Conservation (phyloP, 106 monocot species). For the Dactylorhiza incarnata region DNA sequence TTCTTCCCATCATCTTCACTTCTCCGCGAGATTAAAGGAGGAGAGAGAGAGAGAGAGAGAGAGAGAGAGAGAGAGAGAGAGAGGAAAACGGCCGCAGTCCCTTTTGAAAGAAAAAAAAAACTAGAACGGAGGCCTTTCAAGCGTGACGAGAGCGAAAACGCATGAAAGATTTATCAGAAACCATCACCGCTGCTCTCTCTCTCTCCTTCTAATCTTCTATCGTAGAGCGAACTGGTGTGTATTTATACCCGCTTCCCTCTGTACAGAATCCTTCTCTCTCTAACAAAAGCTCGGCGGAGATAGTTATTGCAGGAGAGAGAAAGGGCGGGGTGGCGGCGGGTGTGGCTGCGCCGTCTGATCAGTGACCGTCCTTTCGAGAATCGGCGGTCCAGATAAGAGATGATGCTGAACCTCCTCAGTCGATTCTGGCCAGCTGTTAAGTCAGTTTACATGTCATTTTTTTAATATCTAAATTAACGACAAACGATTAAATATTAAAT, state of each 20-base stretch:
- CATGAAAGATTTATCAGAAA: background rate
- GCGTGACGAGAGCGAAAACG: background rate
- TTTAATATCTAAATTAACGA: too few species aligned
- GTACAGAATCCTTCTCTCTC: background rate
- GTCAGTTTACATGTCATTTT: background rate
- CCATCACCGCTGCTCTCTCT: background rate
- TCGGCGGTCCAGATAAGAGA: background rate
- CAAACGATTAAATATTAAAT: too few species aligned
- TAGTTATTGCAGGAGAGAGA: too few species aligned
- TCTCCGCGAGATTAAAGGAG: too few species aligned
- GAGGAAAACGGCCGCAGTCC: background rate
- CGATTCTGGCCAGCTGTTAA: background rate
- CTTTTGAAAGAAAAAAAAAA: background rate
- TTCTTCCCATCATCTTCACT: background rate
- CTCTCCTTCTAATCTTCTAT: background rate
- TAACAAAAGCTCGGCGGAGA: background rate
- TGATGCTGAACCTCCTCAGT: background rate
- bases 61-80: background rate
- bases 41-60: background rate
- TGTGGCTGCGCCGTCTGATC: constrained; percentile 6
- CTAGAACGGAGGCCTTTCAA: background rate
- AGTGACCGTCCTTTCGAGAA: background rate
- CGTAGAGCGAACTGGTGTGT: background rate
- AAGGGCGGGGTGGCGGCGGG: background rate
- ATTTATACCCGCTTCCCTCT: background rate